Conservation (phyloP, 164 flowering plant species). For the Stephania japonica region DNA sequence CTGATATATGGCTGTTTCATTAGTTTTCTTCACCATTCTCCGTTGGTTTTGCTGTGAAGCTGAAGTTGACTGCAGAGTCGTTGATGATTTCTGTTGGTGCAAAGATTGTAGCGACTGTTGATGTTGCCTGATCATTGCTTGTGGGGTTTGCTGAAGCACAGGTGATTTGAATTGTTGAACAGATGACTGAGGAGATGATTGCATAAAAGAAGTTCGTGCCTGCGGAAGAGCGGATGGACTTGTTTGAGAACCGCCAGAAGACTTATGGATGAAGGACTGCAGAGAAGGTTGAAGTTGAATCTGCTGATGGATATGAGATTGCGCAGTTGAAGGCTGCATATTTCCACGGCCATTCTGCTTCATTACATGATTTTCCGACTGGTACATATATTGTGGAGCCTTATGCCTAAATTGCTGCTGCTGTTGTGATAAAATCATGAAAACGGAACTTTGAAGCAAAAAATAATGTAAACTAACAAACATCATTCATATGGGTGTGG, state of each 20-base stretch:
- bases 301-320: slow-evolving; percentile 45
- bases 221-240: slow-evolving; percentile 26
- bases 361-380: slow-evolving; percentile 34
- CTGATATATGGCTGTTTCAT: slow-evolving; percentile 14
- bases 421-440: slow-evolving; percentile 38
- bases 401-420: slow-evolving; percentile 50
- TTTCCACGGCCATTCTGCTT: slow-evolving; percentile 37
- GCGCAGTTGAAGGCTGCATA: slow-evolving; percentile 37
- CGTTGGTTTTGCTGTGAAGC: slow-evolving; percentile 46
- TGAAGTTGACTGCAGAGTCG: slow-evolving; percentile 43
- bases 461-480: too few species aligned
- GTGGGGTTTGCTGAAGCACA: slow-evolving; percentile 60
- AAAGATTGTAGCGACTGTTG: slow-evolving; percentile 39
- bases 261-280: slow-evolving; percentile 44
- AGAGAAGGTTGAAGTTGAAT: slow-evolving; percentile 55
- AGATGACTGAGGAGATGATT: slow-evolving; percentile 31
- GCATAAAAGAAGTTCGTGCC: slow-evolving; percentile 47
- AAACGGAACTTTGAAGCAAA: too few species aligned
- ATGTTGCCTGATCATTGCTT: slow-evolving; percentile 47
- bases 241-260: slow-evolving; percentile 28
- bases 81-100: slow-evolving; percentile 55
- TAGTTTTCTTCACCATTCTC: slow-evolving; percentile 15
- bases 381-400: slow-evolving; percentile 39
- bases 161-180: slow-evolving; percentile 50
- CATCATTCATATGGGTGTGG: too few species aligned